Evolutionary conservation across 78 protist genomes (phyloP).

Genomic region (Planoprotostelium fungivorum): DNA sequence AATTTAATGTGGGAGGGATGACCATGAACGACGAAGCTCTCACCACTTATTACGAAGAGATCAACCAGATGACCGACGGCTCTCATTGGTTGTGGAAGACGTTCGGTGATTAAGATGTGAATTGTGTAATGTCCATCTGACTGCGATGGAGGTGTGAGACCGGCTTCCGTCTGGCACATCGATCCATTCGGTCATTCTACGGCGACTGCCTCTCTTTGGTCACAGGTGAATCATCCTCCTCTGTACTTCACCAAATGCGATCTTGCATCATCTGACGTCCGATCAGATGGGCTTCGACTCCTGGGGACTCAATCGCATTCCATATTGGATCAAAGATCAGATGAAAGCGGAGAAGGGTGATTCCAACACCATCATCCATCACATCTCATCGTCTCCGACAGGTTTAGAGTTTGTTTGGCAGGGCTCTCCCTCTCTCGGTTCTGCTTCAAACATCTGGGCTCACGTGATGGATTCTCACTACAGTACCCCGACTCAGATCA

Average conservation of each 20-base stretch:
- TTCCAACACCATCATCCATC: too few relatives aligned
- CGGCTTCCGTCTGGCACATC: background rate
- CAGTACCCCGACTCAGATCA: conserved; percentile 8
- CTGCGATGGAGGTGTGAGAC: background rate
- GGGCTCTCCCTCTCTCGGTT: background rate
- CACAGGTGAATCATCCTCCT: too few relatives aligned
- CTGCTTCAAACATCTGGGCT: background rate
- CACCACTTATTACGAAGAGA: background rate
- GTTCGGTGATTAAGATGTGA: conserved; percentile 30
- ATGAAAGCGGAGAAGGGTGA: background rate
- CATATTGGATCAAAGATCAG: background rate
- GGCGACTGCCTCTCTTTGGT: background rate
- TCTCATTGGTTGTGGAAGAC: conserved; percentile 19
- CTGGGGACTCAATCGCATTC: conserved; percentile 15
- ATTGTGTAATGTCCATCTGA: background rate
- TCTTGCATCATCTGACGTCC: too few relatives aligned
- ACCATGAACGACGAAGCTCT: conserved; percentile 53
- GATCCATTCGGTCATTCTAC: conserved; percentile 40
- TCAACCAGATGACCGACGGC: conserved; percentile 55
- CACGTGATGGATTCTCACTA: conserved; percentile 23
- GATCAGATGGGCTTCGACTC: conserved; percentile 23
- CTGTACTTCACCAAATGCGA: too few relatives aligned
- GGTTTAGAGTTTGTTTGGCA: conserved; percentile 51
- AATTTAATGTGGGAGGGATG: conserved; percentile 25
- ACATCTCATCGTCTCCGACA: too few relatives aligned